Conservation (phyloP, 1,139 yeast genomes). For the Yamadazyma oceani region DNA sequence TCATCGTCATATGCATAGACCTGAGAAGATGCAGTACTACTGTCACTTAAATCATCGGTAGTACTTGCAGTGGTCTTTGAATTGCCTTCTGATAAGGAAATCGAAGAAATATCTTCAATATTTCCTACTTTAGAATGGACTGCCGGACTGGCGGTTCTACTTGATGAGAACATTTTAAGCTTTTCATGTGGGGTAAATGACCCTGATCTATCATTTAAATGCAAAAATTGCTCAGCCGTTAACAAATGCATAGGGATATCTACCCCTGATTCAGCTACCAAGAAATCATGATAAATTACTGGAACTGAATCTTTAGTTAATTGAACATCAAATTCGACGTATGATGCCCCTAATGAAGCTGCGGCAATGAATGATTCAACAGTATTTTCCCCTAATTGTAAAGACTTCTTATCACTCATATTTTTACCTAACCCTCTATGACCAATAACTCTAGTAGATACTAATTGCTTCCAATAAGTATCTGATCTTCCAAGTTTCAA, state of each 20-base stretch:
- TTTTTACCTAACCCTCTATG: conserved; percentile 96
- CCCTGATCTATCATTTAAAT: conserved; percentile 44
- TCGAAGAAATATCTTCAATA: conserved; percentile 9
- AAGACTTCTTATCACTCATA: conserved; percentile 55
- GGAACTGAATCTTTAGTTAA: conserved; percentile 91
- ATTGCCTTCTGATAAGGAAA: conserved; percentile 7
- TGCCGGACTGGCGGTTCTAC: conserved; percentile 11
- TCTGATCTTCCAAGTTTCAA: conserved; percentile 71
- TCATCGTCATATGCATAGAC: conserved; percentile 42
- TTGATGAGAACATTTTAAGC: conserved; percentile 5
- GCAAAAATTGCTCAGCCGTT: conserved; percentile 85
- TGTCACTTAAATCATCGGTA: conserved; percentile 12
- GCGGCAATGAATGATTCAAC: conserved; percentile 96
- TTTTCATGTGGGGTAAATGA: conserved; percentile 7
- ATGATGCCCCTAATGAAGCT: conserved; percentile 88
- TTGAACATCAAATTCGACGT: conserved; percentile 96
- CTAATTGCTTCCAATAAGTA: conserved; percentile 90
- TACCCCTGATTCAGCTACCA: conserved; percentile 94
- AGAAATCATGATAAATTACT: conserved; percentile 91
- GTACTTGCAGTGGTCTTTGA: conserved; percentile 1
- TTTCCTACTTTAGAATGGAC: conserved; percentile 10
- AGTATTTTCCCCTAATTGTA: conserved; percentile 95
- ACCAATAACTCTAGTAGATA: conserved; percentile 89
- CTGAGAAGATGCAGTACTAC: conserved; percentile 7
- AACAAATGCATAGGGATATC: conserved; percentile 95